Base-by-base conservation (phyloP, 1,284 basidiomycete species). In the Albatrellus sp. region DNA sequence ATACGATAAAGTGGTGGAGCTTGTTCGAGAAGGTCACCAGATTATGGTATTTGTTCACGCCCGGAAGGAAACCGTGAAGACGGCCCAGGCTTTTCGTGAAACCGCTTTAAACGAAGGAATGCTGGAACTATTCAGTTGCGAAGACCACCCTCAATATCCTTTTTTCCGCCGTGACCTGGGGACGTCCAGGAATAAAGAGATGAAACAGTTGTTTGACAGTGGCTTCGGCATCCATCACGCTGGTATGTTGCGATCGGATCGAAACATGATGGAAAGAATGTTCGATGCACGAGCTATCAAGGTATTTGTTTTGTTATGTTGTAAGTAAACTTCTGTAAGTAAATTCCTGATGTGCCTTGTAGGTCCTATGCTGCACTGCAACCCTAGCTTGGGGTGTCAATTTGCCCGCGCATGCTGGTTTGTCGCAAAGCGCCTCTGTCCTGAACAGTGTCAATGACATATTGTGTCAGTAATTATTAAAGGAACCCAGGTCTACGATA, bases 41-140 rank as follows among this genome's bases (percentile, higher is more conserved):
- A 92, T 98, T 47, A 98, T 99, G 94, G 91, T 99, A 0, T 99
- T 99, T 45, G 96, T 99, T 9, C 96, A 99, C 61, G 91, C 96
- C 13, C 78, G 96, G 24, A 98, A 97, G 63, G 96, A 98, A 58
- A 99, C 96, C 0, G 96, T 99, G 49, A 97, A 96, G 60, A 80
- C 90, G 0, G 92, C 93, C 0, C 67, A 82, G 56, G 77, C 75
- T n/a, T 70, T 99, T 12, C 80, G 81, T 47, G 96, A 98, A 52
- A 75, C 84, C 50, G 84, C 91, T 0, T 58, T 75, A 7, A 62
- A 71, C 13, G 90, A 97, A 52, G 89, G 82, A 0, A 72, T 72
- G 36, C 57, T 75, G 8, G 89, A 89, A 31, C 70, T 88, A 32
- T 91, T 97, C 58, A 84, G 75, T 48, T 87, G 85, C 47, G 69